Evolutionary conservation across 352 stramenopile species (phyloP), one percentile per base, ranked within the genome.

Genomic region (Pythium rishiriense): DNA sequence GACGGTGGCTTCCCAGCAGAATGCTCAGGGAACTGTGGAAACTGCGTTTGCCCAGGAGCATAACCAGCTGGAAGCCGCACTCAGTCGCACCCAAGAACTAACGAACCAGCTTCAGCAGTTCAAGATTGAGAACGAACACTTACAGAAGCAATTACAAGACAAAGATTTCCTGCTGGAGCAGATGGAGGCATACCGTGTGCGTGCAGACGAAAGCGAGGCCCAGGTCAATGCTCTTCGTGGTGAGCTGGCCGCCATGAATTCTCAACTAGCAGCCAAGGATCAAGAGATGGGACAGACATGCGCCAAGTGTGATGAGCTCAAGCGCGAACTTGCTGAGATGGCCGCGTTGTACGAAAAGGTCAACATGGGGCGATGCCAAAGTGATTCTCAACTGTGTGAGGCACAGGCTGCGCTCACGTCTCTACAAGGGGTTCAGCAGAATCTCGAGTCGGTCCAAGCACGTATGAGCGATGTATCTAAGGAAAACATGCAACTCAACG

Each of bases 41-140:
- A 62, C 28, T 24, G 68, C 64, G 5, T 65, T 75, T 17, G 56
- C 72, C 22, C 57, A 73, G 10, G 74, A 74, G 42, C 78, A 87
- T 59, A 46, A 46, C 4, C 72, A 83, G 3, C 25, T 80, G 7
- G 65, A 79, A 42, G 69, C 68, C 33, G 66, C 72, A 28, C 25
- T 67, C n/a, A 15, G 35, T 0, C 73, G 74, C 29, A 70, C 66
- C 28, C 68, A 83, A 8, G 75, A 88, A 28, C 51, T 86, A n/a
- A 47, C 72, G 5, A 68, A 74, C 25, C 74, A 88, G 26, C 55
- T 89, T 28, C 69, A 88, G 52, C 77, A 90, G 58, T 83, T 87
- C 71, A 88, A 90, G 60, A 88, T 85, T 53, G 79, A 90, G 66
- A 90, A 85, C 50, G 76, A 88, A 49, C 78, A 87, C 39, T 69